Percentiles rank a stretch among this genome's conserved stretches.
These are phyloP conservation scores for Corylus heterophylla DNA, from an alignment of 306 rosid species.

Conservation along the genomic window DNA sequence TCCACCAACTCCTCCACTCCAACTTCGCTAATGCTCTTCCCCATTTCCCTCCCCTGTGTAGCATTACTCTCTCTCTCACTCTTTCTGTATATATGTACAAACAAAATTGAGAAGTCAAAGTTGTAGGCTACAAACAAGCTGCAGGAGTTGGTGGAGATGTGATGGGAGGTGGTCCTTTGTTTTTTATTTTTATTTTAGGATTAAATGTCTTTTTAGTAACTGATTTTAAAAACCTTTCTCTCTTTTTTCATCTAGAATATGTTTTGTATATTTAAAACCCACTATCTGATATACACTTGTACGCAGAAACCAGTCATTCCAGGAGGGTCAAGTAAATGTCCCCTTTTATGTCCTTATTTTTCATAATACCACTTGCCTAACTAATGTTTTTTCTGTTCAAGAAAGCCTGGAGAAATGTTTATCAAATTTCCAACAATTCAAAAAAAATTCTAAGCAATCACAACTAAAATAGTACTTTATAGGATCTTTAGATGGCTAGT, in stretches of 20 bases:
- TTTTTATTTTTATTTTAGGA: too few relatives aligned
- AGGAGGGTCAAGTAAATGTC: not conserved
- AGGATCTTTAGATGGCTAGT: not conserved
- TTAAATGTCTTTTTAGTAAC: too few relatives aligned
- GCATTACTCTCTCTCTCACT: not conserved
- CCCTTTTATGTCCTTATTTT: not conserved
- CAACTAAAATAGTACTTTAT: not conserved
- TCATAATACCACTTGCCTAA: not conserved
- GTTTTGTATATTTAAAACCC: too few relatives aligned
- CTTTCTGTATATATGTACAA: not conserved
- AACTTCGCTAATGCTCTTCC: slow-evolving; percentile 44
- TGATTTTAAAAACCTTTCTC: too few relatives aligned
- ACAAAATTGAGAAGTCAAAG: too few relatives aligned
- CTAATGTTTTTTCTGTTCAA: not conserved
- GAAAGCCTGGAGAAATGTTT: not conserved
- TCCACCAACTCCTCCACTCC: slow-evolving; percentile 46
- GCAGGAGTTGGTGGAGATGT: too few relatives aligned
- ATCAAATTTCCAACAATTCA: not conserved
- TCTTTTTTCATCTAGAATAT: too few relatives aligned
- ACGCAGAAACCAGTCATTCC: not conserved
- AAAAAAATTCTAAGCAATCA: not conserved
- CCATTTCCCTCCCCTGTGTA: slow-evolving; percentile 23
- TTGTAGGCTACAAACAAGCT: too few relatives aligned
- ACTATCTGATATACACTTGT: not conserved
- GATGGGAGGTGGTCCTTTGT: too few relatives aligned